Base-by-base conservation (phyloP, 2,329 filamentous ascomycete species). In the Penicillium sp. region DNA sequence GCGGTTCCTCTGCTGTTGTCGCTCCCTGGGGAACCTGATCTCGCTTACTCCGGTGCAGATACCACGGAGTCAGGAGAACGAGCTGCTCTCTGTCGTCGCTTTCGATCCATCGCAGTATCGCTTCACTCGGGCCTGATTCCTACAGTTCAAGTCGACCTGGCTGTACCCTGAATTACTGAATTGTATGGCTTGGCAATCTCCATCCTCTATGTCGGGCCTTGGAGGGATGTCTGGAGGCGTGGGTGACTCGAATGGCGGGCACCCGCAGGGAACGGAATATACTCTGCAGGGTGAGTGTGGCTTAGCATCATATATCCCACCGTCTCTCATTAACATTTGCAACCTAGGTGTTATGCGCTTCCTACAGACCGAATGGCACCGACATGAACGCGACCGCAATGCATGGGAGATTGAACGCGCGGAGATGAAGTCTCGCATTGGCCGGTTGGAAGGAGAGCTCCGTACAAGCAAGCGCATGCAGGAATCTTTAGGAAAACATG, bases 351-450 rank as follows among this genome's bases (percentile, higher is more conserved):
- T 99, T 40, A 99, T 99, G 95, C 93, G 95, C 79, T 99, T 99
- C 78, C 88, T 99, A 42, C 95, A 99, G 81, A 95, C 95, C 53
- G 94, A 99, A 86, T 99, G 95, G 95, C 95, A 99, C 80, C 90
- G 92, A 70, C 94, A 99, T 79, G 95, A 99, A 81, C 91, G 95
- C 80, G 95, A 97, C 76, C 89, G 95, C 72, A 99, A 99, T 80
- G 90, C 93, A 40, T 99, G 95, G 95, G 95, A 99, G 79, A 99
- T 99, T 76, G 95, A 99, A 80, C 90, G 93, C 75, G 95, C 96
- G 72, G 95, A 99, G 82, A 98, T 99, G 95, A 97, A 96, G 83
- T 93, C 92, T 69, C 89, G 96, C 74, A 97, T 99, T 81, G 94
- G 94, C 56, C 91, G 91, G 73, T 87, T 98, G 67, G 95, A 99